Conservation (phyloP, 2,329 filamentous ascomycete genomes). For the Pseudocercospora ulei region DNA sequence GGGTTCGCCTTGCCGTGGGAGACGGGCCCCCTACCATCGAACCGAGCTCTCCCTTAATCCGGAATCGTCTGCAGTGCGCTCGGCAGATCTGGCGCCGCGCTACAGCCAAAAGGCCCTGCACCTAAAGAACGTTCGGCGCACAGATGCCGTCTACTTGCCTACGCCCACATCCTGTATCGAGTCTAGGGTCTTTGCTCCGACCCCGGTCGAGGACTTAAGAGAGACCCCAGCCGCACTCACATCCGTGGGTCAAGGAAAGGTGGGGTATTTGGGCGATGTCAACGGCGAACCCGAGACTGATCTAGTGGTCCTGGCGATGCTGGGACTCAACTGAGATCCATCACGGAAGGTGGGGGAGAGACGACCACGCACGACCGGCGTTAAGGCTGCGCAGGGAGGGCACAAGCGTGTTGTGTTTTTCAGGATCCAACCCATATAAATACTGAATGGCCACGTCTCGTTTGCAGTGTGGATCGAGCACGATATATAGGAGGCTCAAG, state of each 20-base stretch:
- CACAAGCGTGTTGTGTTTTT: too few species aligned
- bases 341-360: too few species aligned
- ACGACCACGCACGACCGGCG: too few species aligned
- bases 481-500: too few species aligned
- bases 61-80: slow-evolving; percentile 8
- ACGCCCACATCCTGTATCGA: slow-evolving; percentile 9
- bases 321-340: too few species aligned
- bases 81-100: slow-evolving; percentile 3
- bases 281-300: slow-evolving; percentile 17
- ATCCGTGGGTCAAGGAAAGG: slow-evolving; percentile 10
- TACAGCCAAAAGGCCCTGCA: slow-evolving; percentile 24
- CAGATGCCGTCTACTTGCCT: slow-evolving; percentile 20
- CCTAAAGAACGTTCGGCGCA: slow-evolving; percentile 11
- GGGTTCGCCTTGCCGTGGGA: slow-evolving; percentile 19
- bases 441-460: too few species aligned
- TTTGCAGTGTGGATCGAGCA: too few species aligned
- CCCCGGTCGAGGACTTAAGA: slow-evolving; percentile 11
- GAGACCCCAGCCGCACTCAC: slow-evolving; percentile 19
- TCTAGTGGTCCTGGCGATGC: slow-evolving; percentile 17
- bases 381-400: too few species aligned
- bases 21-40: slow-evolving; percentile 22
- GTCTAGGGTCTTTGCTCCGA: slow-evolving; percentile 17
- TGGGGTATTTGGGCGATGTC: slow-evolving; percentile 21
- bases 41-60: slow-evolving; percentile 18
- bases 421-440: too few species aligned